Conservation (phyloP, 164 flowering plant genomes). For the Platanus orientalis region DNA sequence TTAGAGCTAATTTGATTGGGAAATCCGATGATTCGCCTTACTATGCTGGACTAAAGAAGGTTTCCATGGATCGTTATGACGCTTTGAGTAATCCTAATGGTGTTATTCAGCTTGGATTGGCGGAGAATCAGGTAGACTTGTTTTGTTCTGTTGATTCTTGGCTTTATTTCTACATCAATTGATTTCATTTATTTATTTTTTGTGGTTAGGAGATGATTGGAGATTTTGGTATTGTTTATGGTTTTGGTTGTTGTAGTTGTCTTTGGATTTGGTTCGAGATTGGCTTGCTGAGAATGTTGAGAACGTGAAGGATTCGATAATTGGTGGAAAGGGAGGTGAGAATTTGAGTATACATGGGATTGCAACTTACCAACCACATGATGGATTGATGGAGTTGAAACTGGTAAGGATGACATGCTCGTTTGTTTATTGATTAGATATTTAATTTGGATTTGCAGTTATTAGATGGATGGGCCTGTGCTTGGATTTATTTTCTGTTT, state of each 20-base stretch:
- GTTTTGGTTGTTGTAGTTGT: constrained; percentile 47
- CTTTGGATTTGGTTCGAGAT: constrained; percentile 65
- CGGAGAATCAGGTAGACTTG: constrained; percentile 62
- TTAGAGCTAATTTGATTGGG: constrained; percentile 48
- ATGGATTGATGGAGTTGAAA: constrained; percentile 81
- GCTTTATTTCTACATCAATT: constrained; percentile 4
- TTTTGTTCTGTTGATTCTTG: not conserved
- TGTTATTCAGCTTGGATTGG: constrained; percentile 79
- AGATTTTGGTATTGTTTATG: constrained; percentile 7
- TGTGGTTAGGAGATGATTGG: too few species aligned
- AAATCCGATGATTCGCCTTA: constrained; percentile 46
- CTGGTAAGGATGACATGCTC: constrained; percentile 36
- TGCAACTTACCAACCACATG: constrained; percentile 69
- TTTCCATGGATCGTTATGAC: constrained; percentile 57
- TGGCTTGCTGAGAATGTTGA: constrained; percentile 63
- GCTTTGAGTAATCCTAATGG: constrained; percentile 62
- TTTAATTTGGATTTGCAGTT: not conserved
- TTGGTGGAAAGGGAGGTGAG: constrained; percentile 29
- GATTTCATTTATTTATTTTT: not conserved
- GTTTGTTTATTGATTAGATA: not conserved
- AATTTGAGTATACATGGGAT: constrained; percentile 59
- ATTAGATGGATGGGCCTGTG: not conserved
- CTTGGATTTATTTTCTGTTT: not conserved
- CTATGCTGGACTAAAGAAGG: constrained; percentile 44
- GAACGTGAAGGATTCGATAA: constrained; percentile 39